Evolutionary conservation across 768 basidiomycete species (phyloP), one percentile per base, ranked within the genome.

Genomic region (Galerina marginata): DNA sequence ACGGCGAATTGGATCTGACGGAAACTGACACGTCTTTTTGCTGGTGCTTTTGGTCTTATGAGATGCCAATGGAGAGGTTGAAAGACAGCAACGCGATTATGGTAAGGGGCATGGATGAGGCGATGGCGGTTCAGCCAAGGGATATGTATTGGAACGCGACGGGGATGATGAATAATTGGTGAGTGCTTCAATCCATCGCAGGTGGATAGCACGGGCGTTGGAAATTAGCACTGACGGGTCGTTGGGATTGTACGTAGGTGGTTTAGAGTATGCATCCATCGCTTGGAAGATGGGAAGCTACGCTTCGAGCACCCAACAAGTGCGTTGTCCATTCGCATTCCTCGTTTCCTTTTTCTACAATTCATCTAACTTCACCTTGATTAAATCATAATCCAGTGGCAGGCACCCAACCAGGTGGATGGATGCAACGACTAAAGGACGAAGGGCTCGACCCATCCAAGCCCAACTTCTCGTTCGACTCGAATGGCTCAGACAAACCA

Each of bases 111-210:
- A 83, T 84, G 79, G 87, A 88, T 62, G 85, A 86, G 66, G 71
- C 75, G 1, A 67, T 83, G 56, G 77, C 77, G 4, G 49, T 79
- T 6, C 87, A 87, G 67, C 85, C 77, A 2, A 65, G 80, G 38
- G 81, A 85, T 53, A 85, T 88, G 83, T 86, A 82, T 58, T 82
- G 80, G 81, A 85, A 83, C 66, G 79, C 81, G n/a, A 80, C 82
- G 12, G 79, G 79, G 11, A 86, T 87, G 86, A 82, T 87, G 83
- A 87, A 87, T 58, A 83, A 82, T 64, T 84, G 82, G 79, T 85
- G 77, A 42, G 71, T 66, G 43, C 25, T 38, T 42, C 9, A 39
- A 29, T 33, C 45, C 20, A 9, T 15, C 29, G 3, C 12, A 3
- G 29, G 29, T 33, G 29, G 20, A 20, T 20, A 20, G 20, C 20